Evolutionary conservation across 2,329 filamentous ascomycete genomes (phyloP), one percentile per base, ranked within the genome.

Genomic region (Apiospora phragmitis): DNA sequence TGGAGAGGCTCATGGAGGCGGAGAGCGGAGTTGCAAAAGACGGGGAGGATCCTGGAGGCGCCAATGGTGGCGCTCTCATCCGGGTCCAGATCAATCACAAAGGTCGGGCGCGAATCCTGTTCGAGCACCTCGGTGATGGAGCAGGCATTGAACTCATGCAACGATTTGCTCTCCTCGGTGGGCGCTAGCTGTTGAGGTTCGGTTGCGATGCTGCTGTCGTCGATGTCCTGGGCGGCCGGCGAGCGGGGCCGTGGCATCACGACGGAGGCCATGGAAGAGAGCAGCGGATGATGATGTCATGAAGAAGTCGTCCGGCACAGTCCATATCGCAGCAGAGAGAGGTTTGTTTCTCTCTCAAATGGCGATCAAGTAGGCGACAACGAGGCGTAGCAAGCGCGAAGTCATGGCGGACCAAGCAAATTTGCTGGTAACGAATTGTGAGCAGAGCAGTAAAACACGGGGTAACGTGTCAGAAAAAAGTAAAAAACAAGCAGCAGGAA

Each of bases 31-130:
- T 82, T 82, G 74, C 76, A 79, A 51, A 82, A 82, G n/a, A 82
- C 75, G 14, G 81, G 80, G 1, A 71, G 67, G 18, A 82, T 77
- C n/a, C 70, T 59, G 9, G 71, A 72, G 32, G 74, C 51, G 21
- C 71, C 72, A 42, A 70, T 70, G 41, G 72, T 70, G 26, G 71
- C 62, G 21, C 72, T 69, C n/a, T 76, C 73, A 41, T 82, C 81
- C 0, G 81, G 81, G 67, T 82, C 81, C 8, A 82, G 78, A 47
- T 82, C 81, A 7, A 82, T 74, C 38, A 81, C 75, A 71, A 82
- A 82, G 16, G 80, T 81, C 3, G 81, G 81, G 9, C 81, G 78
- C 0, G 81, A 80, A 67, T 82, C 81, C 41, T 79, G 78, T 42
- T 82, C 77, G 18, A 82, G 75, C 41, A 82, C 70, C n/a, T 82